Base-by-base conservation (phyloP, 2,329 filamentous ascomycete genomes). In the Fonsecaea multimorphosa region DNA sequence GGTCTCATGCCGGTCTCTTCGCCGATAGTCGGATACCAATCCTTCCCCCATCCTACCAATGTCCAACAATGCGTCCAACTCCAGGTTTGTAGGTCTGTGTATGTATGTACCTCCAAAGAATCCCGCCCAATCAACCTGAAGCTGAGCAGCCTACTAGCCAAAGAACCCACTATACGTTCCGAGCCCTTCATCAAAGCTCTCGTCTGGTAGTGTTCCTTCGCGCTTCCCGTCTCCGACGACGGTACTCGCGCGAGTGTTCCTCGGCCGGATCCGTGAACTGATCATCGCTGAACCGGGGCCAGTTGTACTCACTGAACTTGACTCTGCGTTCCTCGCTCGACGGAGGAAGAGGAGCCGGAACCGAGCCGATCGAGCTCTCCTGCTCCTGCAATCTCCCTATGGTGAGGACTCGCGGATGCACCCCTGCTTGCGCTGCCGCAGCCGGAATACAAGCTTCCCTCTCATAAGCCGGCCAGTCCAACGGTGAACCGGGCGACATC, bases 181-280 rank as follows among this genome's bases (percentile, higher is more conserved):
- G 29, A 31, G 8, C 3, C 11, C 32, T 12, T 7, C 11, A 34
- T 34, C 32, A 34, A 34, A 34, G 5, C 22, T 2, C 44, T 24
- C 19, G 44, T 49, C 44, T 24, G 9, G 19, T 6, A 1, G 22
- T 22, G 8, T 49, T 40, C 51, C 52, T 38, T 24, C 58, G 49
- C 19, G 61, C n/a, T 31, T 58, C 54, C 2, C 64, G 61, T 56
- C 65, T 59, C 22, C 67, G 67, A 51, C 62, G 49, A 46, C 67
- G 67, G 31, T 63, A 69, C 4, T 44, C 31, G 22, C 63, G 61
- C 51, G 61, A 65, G 49, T 69, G 44, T 31, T 65, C 64, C 6
- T 67, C 62, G 29, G 67, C 67, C 9, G 67, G 67, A 38, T 69
- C 67, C 40, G 59, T 32, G 31, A 40, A 64, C 7, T 64, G 54